These are phyloP conservation scores for Podospora pseudoanserina DNA, from an alignment of 495 filamentous ascomycete species.

Conservation along the genomic window DNA sequence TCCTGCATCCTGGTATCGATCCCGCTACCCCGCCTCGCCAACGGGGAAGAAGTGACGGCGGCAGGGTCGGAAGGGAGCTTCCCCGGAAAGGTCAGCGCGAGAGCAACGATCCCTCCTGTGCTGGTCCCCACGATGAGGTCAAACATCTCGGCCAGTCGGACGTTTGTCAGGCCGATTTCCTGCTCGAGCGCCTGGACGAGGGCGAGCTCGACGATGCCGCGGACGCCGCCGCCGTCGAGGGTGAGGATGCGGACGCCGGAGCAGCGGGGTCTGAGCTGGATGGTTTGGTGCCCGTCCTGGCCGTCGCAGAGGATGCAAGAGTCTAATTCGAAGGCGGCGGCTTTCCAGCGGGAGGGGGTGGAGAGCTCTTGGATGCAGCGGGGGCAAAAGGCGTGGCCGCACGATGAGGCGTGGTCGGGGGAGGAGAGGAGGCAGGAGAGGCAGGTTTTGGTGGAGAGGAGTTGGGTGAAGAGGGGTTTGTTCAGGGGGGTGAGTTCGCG, in stretches of 20 bases:
- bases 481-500: not conserved
- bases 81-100: not conserved
- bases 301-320: not conserved
- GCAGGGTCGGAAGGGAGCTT: not conserved
- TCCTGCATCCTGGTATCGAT: not conserved
- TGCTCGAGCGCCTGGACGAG: conserved; percentile 1
- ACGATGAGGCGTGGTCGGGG: conserved; percentile 6
- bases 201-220: conserved; percentile 8
- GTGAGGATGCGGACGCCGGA: conserved; percentile 7
- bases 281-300: not conserved
- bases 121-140: conserved; percentile 14
- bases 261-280: conserved; percentile 11
- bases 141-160: not conserved
- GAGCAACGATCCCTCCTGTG: conserved; percentile 10
- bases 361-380: conserved; percentile 9
- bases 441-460: conserved; percentile 11
- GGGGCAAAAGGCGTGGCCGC: conserved; percentile 7
- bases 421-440: not conserved
- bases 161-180: not conserved
- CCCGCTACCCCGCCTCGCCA: not conserved
- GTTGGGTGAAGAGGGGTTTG: not conserved
- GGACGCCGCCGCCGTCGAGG: conserved; percentile 12
- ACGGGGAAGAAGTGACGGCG: too few species aligned
- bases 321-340: not conserved
- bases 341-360: not conserved